Evolutionary conservation across 768 basidiomycete species (phyloP).

Genomic region (Hypholoma fasciculare): DNA sequence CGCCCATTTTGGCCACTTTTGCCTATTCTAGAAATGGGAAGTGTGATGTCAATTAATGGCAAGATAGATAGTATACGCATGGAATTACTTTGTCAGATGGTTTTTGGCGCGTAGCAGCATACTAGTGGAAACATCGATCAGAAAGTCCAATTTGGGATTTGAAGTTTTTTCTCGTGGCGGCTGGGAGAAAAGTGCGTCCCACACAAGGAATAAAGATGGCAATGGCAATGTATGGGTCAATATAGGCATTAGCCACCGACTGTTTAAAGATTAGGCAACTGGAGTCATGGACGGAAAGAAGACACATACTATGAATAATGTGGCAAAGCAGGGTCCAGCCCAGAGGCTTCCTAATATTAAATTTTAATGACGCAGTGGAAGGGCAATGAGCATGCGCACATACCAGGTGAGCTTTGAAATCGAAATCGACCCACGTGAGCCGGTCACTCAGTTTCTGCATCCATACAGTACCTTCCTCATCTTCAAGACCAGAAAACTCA

Average conservation of each 20-base stretch:
- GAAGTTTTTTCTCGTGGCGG: neutral
- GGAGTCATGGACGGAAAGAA: neutral
- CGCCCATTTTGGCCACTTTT: slow-evolving; percentile 26
- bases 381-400: slow-evolving; percentile 16
- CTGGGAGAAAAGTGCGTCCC: slow-evolving; percentile 46
- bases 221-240: slow-evolving; percentile 75
- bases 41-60: neutral
- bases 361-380: neutral
- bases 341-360: slow-evolving; percentile 50
- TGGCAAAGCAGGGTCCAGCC: slow-evolving; percentile 69
- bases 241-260: slow-evolving; percentile 75
- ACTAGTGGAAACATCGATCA: slow-evolving; percentile 1
- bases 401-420: slow-evolving; percentile 63
- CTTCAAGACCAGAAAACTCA: slow-evolving; percentile 73
- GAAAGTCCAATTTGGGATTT: slow-evolving; percentile 3
- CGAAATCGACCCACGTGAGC: slow-evolving; percentile 61
- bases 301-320: slow-evolving; percentile 77
- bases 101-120: neutral
- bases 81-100: neutral
- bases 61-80: neutral
- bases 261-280: slow-evolving; percentile 22
- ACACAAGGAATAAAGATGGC: slow-evolving; percentile 54
- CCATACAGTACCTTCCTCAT: slow-evolving; percentile 62
- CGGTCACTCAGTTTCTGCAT: slow-evolving; percentile 61
- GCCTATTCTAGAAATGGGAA: neutral